Conservation (phyloP, 768 basidiomycete species). For the Mycena latifolia region DNA sequence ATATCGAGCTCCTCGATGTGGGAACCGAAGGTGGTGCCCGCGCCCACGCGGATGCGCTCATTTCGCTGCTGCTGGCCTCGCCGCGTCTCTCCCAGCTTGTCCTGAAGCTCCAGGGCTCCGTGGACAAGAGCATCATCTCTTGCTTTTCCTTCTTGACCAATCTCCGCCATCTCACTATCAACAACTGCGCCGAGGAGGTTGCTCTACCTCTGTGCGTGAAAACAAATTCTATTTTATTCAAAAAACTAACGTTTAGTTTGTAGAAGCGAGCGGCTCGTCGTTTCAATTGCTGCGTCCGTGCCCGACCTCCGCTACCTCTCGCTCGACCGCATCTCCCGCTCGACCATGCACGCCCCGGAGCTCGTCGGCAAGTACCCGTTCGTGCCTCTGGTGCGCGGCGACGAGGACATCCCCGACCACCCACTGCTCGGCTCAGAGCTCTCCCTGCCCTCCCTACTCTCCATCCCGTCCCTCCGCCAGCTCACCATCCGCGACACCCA, state of each 20-base stretch:
- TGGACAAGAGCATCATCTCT: slow-evolving; percentile 62
- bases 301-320: slow-evolving; percentile 67
- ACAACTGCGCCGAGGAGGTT: slow-evolving; percentile 58
- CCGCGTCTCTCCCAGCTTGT: slow-evolving; percentile 61
- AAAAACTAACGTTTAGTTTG: neutral
- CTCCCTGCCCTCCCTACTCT: slow-evolving; percentile 73
- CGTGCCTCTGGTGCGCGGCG: slow-evolving; percentile 72
- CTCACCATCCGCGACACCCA: slow-evolving; percentile 80
- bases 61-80: slow-evolving; percentile 62
- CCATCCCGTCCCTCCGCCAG: slow-evolving; percentile 69
- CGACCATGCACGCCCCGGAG: slow-evolving; percentile 72
- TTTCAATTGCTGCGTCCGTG: slow-evolving; percentile 73
- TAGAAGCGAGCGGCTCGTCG: slow-evolving; percentile 79
- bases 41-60: slow-evolving; percentile 59
- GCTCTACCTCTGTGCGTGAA: slow-evolving; percentile 57
- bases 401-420: slow-evolving; percentile 70
- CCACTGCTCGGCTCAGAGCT: slow-evolving; percentile 67
- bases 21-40: slow-evolving; percentile 44
- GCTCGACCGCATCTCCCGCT: slow-evolving; percentile 75
- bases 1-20: slow-evolving; percentile 67
- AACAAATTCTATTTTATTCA: too few relatives aligned
- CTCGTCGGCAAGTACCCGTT: slow-evolving; percentile 65
- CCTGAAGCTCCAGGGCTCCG: slow-evolving; percentile 61
- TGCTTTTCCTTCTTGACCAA: slow-evolving; percentile 59
- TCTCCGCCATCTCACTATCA: slow-evolving; percentile 60